Evolutionary conservation across 1,139 yeast species (phyloP), one percentile per base, ranked within the genome.

Genomic region (Ogataea hybrid): DNA sequence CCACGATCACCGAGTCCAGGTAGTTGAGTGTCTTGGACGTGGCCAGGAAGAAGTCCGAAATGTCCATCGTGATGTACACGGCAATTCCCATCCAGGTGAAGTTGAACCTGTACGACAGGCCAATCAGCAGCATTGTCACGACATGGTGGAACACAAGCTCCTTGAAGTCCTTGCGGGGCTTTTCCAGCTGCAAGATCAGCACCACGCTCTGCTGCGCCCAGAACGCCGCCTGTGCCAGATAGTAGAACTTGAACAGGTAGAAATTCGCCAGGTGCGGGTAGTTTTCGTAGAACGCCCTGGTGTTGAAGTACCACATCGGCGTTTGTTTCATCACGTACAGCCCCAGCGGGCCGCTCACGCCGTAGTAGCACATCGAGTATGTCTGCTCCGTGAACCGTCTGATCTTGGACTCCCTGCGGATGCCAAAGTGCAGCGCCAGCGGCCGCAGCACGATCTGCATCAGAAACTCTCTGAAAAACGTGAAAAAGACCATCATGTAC

Each of bases 201-300:
- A 92, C 84, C 32, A 86, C 79, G 1, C 94, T 83, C 66, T 92
- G 98, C 68, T 92, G 99, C 15, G 89, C 81, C 99, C 99, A 92
- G 65, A 88, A 92, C 3, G 97, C 86, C 6, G 97, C 97, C 68
- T 92, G 98, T 30, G 88, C 81, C 51, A 92, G 71, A 64, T 92
- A 94, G 62, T 84, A 94, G 14, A 80, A 62, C 68, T 92, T 92
- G 68, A 85, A 85, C 48, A 74, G 69, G 48, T 71, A 74, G 45
- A 78, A 82, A 59, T 86, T 89, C 28, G 84, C 73, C 49, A 77
- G 73, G 67, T 94, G 97, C 10, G 98, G 98, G 62, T 84, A 92
- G 25, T 76, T 69, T 42, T 66, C 73, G 63, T 88, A 92, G 69
- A 92, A 84, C 35, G 87, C 81, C 4, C 79, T 73, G 6, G 97